Percentiles rank a stretch among this genome's conserved stretches.
phyloP scores from a whole-genome alignment of 345 rosid species.

The Noccaea bulbosa region DNA sequence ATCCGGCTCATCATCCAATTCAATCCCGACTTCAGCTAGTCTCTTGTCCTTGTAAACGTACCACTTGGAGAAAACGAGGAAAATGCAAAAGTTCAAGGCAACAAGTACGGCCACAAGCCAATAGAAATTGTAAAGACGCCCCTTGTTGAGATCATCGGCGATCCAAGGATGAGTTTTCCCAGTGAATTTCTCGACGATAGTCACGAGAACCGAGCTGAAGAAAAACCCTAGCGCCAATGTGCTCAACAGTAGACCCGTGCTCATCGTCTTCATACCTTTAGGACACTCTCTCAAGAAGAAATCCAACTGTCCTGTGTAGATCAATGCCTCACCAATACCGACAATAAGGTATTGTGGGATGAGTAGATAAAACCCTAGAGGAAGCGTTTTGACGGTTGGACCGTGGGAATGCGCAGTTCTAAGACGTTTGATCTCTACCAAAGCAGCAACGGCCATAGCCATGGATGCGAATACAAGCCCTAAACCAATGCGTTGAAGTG shows the following conservation, averaged over 20 bases:
- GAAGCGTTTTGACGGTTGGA: slow-evolving; percentile 54
- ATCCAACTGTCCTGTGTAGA: slow-evolving; percentile 84
- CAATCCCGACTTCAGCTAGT: slow-evolving; percentile 70
- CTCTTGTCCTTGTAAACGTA: slow-evolving; percentile 95
- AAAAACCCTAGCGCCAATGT: slow-evolving; percentile 90
- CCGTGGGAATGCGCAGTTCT: slow-evolving; percentile 48
- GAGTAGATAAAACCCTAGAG: slow-evolving; percentile 77
- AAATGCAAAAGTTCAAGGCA: slow-evolving; percentile 59
- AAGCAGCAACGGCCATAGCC: slow-evolving; percentile 77
- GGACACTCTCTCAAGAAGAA: slow-evolving; percentile 96
- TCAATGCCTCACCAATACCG: slow-evolving; percentile 90
- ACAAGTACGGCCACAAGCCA: slow-evolving; percentile 80
- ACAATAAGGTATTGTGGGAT: slow-evolving; percentile 82
- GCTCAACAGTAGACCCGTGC: slow-evolving; percentile 87
- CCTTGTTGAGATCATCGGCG: slow-evolving; percentile 78
- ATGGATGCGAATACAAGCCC: slow-evolving; percentile 62
- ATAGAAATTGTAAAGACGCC: slow-evolving; percentile 79
- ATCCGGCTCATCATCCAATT: slow-evolving; percentile 59
- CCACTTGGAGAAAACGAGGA: slow-evolving; percentile 68
- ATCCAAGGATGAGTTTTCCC: slow-evolving; percentile 66
- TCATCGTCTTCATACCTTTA: slow-evolving; percentile 98
- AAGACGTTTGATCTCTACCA: slow-evolving; percentile 68
- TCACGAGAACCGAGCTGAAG: slow-evolving; percentile 73
- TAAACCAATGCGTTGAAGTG: slow-evolving; percentile 78
- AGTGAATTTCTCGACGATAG: slow-evolving; percentile 70